phyloP scores from a whole-genome alignment of 305 asterid genomes.

The Solanum hybrid region DNA sequence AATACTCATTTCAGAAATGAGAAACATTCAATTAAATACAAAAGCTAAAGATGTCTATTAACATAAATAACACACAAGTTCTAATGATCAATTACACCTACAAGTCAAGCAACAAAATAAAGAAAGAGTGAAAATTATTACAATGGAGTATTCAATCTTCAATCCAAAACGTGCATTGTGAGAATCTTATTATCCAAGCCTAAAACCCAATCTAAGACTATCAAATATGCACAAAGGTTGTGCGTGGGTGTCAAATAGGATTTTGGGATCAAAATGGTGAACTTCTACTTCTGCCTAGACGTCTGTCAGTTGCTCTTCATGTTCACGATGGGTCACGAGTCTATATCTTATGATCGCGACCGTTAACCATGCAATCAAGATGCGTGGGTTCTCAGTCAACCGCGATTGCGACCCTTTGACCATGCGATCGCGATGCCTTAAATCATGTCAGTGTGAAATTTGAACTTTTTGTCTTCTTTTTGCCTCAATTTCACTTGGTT shows the following conservation, averaged over 20 bases:
- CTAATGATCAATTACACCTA: neutral
- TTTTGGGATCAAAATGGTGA: neutral
- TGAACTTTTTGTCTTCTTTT: neutral
- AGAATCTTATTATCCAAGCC: neutral
- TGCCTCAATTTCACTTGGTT: neutral
- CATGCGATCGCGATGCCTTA: neutral
- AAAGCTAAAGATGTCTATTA: neutral
- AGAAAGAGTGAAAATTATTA: neutral
- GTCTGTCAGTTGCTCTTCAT: neutral
- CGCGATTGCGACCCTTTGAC: no score
- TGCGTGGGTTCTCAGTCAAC: no score
- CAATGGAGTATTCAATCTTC: neutral
- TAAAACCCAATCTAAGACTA: no score
- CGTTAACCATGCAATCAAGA: neutral
- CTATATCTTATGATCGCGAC: neutral
- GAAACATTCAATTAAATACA: neutral
- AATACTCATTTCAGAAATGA: neutral
- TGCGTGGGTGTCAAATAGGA: neutral
- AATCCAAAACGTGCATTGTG: neutral
- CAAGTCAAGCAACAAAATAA: neutral
- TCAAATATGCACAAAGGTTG: neutral
- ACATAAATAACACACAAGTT: no score
- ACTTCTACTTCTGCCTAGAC: neutral
- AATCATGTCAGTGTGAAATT: neutral
- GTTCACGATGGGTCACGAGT: neutral